Percentiles rank a stretch among this genome's conserved stretches.
phyloP scores from a whole-genome alignment of 768 basidiomycete genomes.

The Multifurca ochricompacta region DNA sequence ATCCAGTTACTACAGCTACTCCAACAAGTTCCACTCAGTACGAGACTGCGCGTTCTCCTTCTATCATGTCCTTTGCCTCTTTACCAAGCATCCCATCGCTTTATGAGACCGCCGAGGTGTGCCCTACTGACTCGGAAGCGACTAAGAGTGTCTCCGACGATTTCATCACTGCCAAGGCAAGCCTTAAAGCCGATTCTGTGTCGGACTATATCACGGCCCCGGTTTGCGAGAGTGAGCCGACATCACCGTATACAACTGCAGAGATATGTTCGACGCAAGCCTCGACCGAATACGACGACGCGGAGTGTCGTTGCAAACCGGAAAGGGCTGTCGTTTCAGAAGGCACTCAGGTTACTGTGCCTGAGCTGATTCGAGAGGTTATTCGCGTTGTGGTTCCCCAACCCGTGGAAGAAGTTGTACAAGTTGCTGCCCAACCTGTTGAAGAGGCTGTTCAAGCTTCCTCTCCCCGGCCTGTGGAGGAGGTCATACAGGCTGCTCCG shows the following conservation, averaged over 20 bases:
- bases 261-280: constrained; percentile 37
- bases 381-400: constrained; percentile 19
- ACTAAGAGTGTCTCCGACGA: constrained; percentile 12
- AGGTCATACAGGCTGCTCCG: background rate
- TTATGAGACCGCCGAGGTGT: constrained; percentile 30
- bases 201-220: constrained; percentile 39
- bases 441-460: background rate
- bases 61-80: constrained; percentile 44
- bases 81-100: constrained; percentile 52
- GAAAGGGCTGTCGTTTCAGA: constrained; percentile 7
- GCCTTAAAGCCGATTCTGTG: constrained; percentile 28
- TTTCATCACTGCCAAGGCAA: constrained; percentile 17
- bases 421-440: background rate
- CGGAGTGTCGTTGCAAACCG: constrained; percentile 31
- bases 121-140: constrained; percentile 25
- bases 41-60: constrained; percentile 38
- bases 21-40: constrained; percentile 30
- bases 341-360: constrained; percentile 5
- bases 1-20: constrained; percentile 24
- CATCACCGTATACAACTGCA: constrained; percentile 46
- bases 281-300: constrained; percentile 41
- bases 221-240: constrained; percentile 31
- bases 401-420: constrained; percentile 4
- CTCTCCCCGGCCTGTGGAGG: background rate
- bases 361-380: constrained; percentile 29